Conservation (phyloP, 345 rosid genomes). For the Streptanthus diversifolius region DNA sequence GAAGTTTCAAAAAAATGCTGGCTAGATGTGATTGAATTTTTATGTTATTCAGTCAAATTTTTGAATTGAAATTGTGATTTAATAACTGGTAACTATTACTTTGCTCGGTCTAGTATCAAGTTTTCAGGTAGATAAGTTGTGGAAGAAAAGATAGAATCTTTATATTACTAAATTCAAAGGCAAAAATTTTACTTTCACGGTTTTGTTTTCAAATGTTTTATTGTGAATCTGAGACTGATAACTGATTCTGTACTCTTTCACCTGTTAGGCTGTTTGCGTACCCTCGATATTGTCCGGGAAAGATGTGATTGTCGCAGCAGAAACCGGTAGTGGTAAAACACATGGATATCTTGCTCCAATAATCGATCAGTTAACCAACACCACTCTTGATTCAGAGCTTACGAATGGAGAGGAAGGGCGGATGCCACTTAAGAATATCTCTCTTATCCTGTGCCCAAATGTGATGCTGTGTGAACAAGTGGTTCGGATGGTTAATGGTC, state of each 20-base stretch:
- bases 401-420: conserved; percentile 2
- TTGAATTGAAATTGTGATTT: neutral
- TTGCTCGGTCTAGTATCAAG: neutral
- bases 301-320: conserved; percentile 90
- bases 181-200: neutral
- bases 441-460: conserved; percentile 88
- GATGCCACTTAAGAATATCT: conserved; percentile 26
- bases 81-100: neutral
- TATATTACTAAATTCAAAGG: neutral
- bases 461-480: conserved; percentile 90
- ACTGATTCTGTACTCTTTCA: neutral
- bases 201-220: too few relatives aligned
- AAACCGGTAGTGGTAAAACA: conserved; percentile 96
- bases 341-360: conserved; percentile 78
- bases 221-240: conserved; percentile 5
- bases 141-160: neutral
- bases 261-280: conserved; percentile 58
- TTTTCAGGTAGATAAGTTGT: neutral
- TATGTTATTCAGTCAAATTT: neutral
- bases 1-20: neutral
- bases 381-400: conserved; percentile 14
- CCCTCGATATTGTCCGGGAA: conserved; percentile 74
- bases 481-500: conserved; percentile 75
- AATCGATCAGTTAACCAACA: conserved; percentile 48
- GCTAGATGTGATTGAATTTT: too few relatives aligned